Base-by-base conservation (phyloP, 2,329 filamentous ascomycete genomes). In the Hymenoscyphus salicellus region DNA sequence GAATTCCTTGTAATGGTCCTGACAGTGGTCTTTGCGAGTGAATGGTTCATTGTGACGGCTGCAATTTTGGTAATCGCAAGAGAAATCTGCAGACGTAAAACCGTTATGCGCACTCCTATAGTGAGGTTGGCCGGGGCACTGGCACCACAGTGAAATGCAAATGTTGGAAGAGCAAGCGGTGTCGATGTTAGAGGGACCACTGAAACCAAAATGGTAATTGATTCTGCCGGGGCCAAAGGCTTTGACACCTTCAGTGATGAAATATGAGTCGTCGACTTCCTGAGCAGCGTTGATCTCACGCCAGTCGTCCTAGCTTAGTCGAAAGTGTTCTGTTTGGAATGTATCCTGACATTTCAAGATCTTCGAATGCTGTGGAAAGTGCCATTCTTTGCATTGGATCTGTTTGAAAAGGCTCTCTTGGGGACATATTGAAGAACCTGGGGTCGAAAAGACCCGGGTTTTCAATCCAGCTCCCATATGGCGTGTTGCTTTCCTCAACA, bases 351-450 rank as follows among this genome's bases (percentile, higher is more conserved):
- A 91, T 91, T 75, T 95, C 91, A 58, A 95, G 81, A 0, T 91
- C 91, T 73, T 94, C 90, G 71, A 92, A 94, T 0, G 89, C 89
- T 2, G 90, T 92, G 14, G 87, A 85, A 38, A 94, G 78, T 4
- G 60, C 60, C 30, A 65, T 38, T 69, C 91, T 84, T 75, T 92
- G 90, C 84, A 91, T 91, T 0, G 91, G 90, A 74, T 93, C 90
- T 1, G 89, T 92, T 74, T 93, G 89, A 58, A 86, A 84, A 38
- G 91, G 90, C 77, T 93, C 90, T 69, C 89, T 86, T 10, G 90
- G 89, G 33, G 89, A 92, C 87, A 93, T 92, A 77, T 91, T 92
- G 84, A 93, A 93, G 78, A 93, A 93, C 0, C 87, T 82, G 26
- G 89, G 87, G 70, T 93, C 90, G 72, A 93, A 93, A 59, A 89